phyloP scores from a whole-genome alignment of 2,329 filamentous ascomycete species.

The Lasiodiplodia theobromae region DNA sequence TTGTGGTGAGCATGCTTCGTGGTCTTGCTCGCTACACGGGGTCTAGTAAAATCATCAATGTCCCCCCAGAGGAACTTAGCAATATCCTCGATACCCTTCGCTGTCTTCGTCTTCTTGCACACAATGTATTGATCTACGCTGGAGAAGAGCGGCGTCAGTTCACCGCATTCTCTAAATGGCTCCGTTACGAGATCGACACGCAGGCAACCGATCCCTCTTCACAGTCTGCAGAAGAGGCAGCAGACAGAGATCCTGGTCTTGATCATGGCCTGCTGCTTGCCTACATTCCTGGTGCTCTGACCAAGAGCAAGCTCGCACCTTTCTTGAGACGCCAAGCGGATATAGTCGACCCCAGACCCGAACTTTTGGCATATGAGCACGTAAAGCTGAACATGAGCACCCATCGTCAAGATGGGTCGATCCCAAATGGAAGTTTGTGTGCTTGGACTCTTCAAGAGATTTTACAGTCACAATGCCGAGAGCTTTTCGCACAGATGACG shows the following conservation, averaged over 20 bases:
- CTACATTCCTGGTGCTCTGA: constrained; percentile 78
- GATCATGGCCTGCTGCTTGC: constrained; percentile 75
- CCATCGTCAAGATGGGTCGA: constrained; percentile 54
- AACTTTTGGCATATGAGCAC: constrained; percentile 38
- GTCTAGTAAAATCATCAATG: constrained; percentile 64
- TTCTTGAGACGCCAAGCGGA: constrained; percentile 61
- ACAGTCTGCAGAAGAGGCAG: constrained; percentile 68
- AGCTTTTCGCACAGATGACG: constrained; percentile 48
- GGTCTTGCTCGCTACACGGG: constrained; percentile 85
- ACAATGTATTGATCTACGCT: constrained; percentile 74
- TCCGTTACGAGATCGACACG: constrained; percentile 82
- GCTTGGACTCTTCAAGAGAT: constrained; percentile 49
- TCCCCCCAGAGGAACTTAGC: constrained; percentile 52
- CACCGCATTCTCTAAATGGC: constrained; percentile 79
- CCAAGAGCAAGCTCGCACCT: constrained; percentile 67
- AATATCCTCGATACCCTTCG: constrained; percentile 70
- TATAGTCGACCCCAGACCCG: constrained; percentile 31
- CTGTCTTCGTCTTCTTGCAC: constrained; percentile 76
- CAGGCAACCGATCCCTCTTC: constrained; percentile 69
- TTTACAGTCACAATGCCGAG: constrained; percentile 43
- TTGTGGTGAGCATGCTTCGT: constrained; percentile 81
- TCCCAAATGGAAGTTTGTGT: constrained; percentile 44
- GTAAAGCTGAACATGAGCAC: constrained; percentile 43
- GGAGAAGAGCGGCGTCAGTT: constrained; percentile 83
- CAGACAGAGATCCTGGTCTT: constrained; percentile 78